A percentile compares a stretch with the other conserved stretches of the same genome.
Conservation (phyloP, 75 land plant species). For the Selaginella tamariscina region DNA sequence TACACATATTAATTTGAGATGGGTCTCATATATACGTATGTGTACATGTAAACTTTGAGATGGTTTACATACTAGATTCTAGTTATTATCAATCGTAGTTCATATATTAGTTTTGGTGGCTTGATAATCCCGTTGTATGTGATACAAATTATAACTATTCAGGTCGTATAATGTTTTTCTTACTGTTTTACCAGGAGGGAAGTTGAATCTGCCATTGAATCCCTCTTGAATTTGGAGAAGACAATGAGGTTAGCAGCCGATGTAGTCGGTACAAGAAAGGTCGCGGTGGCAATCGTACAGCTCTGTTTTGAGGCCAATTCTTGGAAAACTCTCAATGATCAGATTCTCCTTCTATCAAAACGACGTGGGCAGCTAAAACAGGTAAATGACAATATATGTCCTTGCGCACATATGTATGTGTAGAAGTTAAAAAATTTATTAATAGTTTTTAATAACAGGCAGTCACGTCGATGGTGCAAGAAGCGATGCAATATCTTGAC, state of each 20-base stretch:
- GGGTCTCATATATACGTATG: neutral
- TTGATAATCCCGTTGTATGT: neutral
- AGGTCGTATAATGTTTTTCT: neutral
- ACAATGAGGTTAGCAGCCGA: slow-evolving; percentile 74
- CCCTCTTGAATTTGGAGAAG: slow-evolving; percentile 67
- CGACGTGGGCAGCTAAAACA: slow-evolving; percentile 89
- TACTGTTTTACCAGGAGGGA: slow-evolving; percentile 24
- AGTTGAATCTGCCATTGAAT: slow-evolving; percentile 51
- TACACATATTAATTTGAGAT: neutral
- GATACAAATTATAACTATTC: neutral
- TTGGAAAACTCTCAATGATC: slow-evolving; percentile 87
- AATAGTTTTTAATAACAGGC: slow-evolving; percentile 36
- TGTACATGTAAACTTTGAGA: neutral
- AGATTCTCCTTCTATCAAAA: slow-evolving; percentile 73
- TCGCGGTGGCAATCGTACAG: slow-evolving; percentile 61
- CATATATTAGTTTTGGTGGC: too few species aligned
- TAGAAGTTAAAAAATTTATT: neutral
- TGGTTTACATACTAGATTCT: too few species aligned
- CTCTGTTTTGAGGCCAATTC: slow-evolving; percentile 73
- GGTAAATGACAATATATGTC: slow-evolving; percentile 35
- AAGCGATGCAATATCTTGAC: slow-evolving; percentile 96
- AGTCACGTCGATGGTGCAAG: slow-evolving; percentile 94
- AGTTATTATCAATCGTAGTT: neutral
- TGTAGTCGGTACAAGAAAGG: slow-evolving; percentile 67
- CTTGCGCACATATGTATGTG: too few species aligned